A percentile compares a stretch with the other conserved stretches of the same genome.
Conservation (phyloP, 2,329 filamentous ascomycete genomes). For the Ophiostoma ips region DNA sequence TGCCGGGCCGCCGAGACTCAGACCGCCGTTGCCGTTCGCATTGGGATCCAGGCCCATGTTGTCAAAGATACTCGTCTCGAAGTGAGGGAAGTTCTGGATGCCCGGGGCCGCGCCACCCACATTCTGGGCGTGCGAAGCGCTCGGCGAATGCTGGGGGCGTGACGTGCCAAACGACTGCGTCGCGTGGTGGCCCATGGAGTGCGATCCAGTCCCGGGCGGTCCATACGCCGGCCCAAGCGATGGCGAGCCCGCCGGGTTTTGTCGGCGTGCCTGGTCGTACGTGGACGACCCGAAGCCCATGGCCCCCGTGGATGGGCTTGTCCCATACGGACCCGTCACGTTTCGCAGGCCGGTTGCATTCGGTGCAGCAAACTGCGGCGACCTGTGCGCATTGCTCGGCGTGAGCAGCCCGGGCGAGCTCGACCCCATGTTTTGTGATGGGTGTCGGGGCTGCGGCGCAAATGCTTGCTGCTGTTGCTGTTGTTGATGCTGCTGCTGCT, state of each 20-base stretch:
- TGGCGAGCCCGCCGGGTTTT: conserved; percentile 9
- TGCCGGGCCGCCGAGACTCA: conserved; percentile 15
- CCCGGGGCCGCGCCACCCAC: conserved; percentile 8
- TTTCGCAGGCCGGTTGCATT: conserved; percentile 1
- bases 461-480: conserved; percentile 16
- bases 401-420: conserved; percentile 11
- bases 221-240: conserved; percentile 11
- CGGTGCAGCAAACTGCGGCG: conserved; percentile 10
- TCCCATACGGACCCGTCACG: not conserved
- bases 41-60: conserved; percentile 19
- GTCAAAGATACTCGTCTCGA: conserved; percentile 16
- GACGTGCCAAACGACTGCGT: conserved; percentile 12
- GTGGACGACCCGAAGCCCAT: conserved; percentile 11
- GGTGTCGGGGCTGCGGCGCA: conserved; percentile 12
- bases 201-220: not conserved
- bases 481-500: conserved; percentile 9
- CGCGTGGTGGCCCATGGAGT: conserved; percentile 9
- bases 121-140: conserved; percentile 6
- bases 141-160: conserved; percentile 13
- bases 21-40: conserved; percentile 13
- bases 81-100: conserved; percentile 15
- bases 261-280: conserved; percentile 10
- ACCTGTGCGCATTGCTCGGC: conserved; percentile 7
- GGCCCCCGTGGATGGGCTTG: not conserved
- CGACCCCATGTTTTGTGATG: conserved; percentile 12